Evolutionary conservation across 768 basidiomycete species (phyloP), one percentile per base, ranked within the genome.

Genomic region (Boletellus emodensis): DNA sequence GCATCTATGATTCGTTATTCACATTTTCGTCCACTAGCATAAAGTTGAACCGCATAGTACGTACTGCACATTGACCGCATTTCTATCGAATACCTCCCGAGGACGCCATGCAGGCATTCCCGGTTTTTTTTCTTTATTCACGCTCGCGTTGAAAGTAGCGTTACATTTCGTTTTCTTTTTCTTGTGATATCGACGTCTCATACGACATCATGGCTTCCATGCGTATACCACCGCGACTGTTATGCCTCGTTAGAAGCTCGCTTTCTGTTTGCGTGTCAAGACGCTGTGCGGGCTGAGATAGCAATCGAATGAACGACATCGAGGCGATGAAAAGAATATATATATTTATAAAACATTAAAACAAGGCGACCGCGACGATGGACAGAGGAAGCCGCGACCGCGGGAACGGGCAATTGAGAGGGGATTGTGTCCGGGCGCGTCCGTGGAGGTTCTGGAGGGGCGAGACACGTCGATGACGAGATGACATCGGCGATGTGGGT

Each of bases 1-100:
- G 58, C 64, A 65, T 66, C 55, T 64, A 65, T 66, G 62, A 53
- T 48, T 51, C 44, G 52, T 45, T 47, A 52, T 59, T n/a, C 53
- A 60, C 24, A 26, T 26, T 26, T 26, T 51, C 30, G 24, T 22
- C 36, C 37, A 57, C 37, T 53, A 64, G 53, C 46, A 56, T 63
- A 65, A 54, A 60, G 56, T 39, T 52, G 60, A 22, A 48, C 48
- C 42, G 46, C 57, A 61, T 61, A 45, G 58, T 62, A 67, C 60
- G 51, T 56, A 65, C 44, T 60, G 64, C 56, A 65, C 61, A 67
- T 62, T 26, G 65, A 55, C 34, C 28, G 49, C 50, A 66, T 60
- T 64, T 65, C 65, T 65, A 65, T 59, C 47, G 36, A 52, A 60
- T 55, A 53, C 54, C 26, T 44, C n/a, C 37, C 43, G 47, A 52